phyloP scores from a whole-genome alignment of 805 yeast genomes.

The Candida dajiaensis region DNA sequence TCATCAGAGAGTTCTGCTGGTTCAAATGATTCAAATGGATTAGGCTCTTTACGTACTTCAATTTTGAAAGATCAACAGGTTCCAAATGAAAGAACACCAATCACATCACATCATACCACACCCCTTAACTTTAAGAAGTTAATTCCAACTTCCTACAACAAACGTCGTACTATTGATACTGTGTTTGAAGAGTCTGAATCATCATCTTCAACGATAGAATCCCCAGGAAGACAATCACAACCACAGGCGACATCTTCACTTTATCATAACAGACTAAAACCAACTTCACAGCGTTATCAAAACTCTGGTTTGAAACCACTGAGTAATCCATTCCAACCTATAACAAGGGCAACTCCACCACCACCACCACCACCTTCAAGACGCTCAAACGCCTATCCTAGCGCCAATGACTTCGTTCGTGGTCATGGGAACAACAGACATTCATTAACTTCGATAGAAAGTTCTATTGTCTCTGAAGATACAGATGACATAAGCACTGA shows the following conservation, averaged over 20 bases:
- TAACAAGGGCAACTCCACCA: conserved; percentile 1
- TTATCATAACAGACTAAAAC: not conserved
- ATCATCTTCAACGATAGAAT: not conserved
- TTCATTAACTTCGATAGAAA: conserved; percentile 17
- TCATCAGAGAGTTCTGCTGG: not conserved
- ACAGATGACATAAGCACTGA: conserved; percentile 18
- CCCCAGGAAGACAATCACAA: conserved; percentile 1
- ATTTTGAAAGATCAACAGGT: conserved; percentile 14
- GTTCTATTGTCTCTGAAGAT: conserved; percentile 22
- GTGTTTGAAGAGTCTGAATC: conserved; percentile 23
- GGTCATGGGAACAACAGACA: conserved; percentile 17
- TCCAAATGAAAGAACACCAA: conserved; percentile 3
- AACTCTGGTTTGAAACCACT: conserved; percentile 12
- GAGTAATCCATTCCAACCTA: conserved; percentile 19
- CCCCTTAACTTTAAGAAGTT: conserved; percentile 2
- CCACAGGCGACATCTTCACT: conserved; percentile 6
- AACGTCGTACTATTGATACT: conserved; percentile 19
- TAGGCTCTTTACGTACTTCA: conserved; percentile 8
- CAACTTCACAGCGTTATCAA: conserved; percentile 10
- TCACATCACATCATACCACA: conserved; percentile 3
- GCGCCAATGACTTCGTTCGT: conserved; percentile 9
- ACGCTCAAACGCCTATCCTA: conserved; percentile 5
- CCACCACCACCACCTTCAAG: conserved; percentile 23
- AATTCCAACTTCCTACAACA: not conserved
- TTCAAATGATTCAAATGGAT: conserved; percentile 8